Evolutionary conservation across 2,329 filamentous ascomycete genomes (phyloP).

Genomic region (Pseudogymnoascus sp.): DNA sequence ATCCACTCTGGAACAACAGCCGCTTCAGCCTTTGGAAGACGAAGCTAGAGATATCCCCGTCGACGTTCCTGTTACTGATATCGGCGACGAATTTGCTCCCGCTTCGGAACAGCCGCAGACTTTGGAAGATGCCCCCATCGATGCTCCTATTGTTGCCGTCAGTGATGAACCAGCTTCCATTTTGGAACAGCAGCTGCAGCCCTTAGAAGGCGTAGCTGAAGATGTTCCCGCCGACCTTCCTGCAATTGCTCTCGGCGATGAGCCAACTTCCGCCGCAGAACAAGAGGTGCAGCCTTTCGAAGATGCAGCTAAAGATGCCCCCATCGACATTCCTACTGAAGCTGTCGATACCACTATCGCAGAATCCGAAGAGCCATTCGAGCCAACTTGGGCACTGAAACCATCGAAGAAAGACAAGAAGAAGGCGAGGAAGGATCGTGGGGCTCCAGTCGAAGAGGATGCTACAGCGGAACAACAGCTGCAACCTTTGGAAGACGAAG

Average conservation of each 20-base stretch:
- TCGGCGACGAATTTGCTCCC: background rate
- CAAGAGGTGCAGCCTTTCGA: background rate
- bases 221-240: background rate
- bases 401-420: conserved; percentile 35
- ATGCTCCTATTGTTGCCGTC: background rate
- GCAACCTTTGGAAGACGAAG: background rate
- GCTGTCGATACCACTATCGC: background rate
- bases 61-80: background rate
- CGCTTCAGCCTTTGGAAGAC: background rate
- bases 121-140: background rate
- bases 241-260: background rate
- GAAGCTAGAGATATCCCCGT: background rate
- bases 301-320: background rate
- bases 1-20: background rate
- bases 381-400: background rate
- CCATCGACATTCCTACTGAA: conserved; percentile 1
- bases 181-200: conserved; percentile 9
- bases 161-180: too few relatives aligned
- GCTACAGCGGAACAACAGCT: background rate
- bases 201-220: background rate
- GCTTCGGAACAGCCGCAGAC: conserved; percentile 13
- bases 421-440: conserved; percentile 14
- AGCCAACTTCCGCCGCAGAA: background rate
- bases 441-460: background rate
- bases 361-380: background rate